Percentiles rank a stretch among this genome's conserved stretches.
Evolutionary conservation across 2,329 filamentous ascomycete genomes (phyloP).

Genomic region (Gliomastix tumulicola): DNA sequence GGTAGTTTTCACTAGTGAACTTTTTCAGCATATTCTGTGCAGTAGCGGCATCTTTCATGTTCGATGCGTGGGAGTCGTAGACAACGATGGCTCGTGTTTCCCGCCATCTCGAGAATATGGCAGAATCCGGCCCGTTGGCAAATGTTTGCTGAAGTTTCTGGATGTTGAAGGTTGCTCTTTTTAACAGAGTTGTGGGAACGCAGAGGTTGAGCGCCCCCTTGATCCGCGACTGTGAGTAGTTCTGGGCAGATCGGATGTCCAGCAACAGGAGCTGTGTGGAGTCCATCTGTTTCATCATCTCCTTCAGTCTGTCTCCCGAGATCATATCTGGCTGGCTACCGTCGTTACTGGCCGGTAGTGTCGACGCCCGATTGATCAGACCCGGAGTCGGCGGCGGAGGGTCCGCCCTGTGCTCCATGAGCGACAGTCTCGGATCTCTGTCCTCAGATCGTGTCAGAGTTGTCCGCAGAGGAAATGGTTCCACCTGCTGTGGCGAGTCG

Average conservation of each 20-base stretch:
- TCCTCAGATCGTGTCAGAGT: constrained; percentile 37
- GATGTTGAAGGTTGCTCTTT: constrained; percentile 83
- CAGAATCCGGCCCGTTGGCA: constrained; percentile 60
- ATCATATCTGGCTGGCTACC: constrained; percentile 43
- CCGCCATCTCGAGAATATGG: constrained; percentile 70
- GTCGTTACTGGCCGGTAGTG: constrained; percentile 43
- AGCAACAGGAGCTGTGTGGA: constrained; percentile 56
- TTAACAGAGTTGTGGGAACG: constrained; percentile 89
- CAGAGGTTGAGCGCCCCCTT: constrained; percentile 82
- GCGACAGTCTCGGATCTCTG: constrained; percentile 46
- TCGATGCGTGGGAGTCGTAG: constrained; percentile 72
- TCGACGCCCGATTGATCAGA: constrained; percentile 33
- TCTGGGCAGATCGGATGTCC: constrained; percentile 81
- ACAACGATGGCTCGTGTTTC: constrained; percentile 72
- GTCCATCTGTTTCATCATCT: constrained; percentile 39
- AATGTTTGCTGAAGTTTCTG: constrained; percentile 85
- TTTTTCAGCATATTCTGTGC: constrained; percentile 90
- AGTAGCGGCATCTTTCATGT: constrained; percentile 72
- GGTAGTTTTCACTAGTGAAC: constrained; percentile 78
- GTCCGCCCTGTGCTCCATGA: constrained; percentile 39
- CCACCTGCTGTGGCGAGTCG: constrained; percentile 21
- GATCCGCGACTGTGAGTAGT: constrained; percentile 70
- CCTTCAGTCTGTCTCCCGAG: constrained; percentile 43
- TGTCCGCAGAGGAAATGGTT: constrained; percentile 8
- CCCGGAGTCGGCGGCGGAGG: constrained; percentile 21